Evolutionary conservation across 192 early-diverging fungal genomes (phyloP).

Genomic region (Umbelopsis sp.): DNA sequence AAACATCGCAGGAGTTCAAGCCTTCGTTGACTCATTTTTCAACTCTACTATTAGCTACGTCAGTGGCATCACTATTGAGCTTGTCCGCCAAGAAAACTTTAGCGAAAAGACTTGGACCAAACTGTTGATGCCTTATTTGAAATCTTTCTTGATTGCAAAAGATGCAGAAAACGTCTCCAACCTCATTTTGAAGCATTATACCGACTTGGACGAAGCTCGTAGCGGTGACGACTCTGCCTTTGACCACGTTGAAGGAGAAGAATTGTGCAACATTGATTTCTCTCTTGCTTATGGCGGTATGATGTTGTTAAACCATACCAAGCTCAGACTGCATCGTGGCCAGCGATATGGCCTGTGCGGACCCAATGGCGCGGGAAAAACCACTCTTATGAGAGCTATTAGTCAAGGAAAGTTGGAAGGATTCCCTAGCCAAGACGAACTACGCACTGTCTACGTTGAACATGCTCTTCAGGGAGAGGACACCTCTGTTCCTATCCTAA

Average conservation of each 20-base stretch:
- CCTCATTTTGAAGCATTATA: slow-evolving; percentile 35
- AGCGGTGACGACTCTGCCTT: slow-evolving; percentile 47
- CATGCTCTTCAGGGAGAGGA: slow-evolving; percentile 71
- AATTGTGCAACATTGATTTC: slow-evolving; percentile 60
- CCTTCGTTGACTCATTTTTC: slow-evolving; percentile 57
- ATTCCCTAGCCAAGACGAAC: slow-evolving; percentile 72
- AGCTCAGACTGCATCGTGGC: slow-evolving; percentile 66
- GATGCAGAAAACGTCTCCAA: slow-evolving; percentile 49
- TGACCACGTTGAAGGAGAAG: slow-evolving; percentile 54
- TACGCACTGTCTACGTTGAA: slow-evolving; percentile 79
- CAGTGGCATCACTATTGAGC: slow-evolving; percentile 51
- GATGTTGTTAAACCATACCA: slow-evolving; percentile 71
- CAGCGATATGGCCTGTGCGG: slow-evolving; percentile 82
- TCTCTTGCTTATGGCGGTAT: slow-evolving; percentile 81
- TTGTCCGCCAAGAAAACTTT: slow-evolving; percentile 64
- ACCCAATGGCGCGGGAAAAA: slow-evolving; percentile 81
- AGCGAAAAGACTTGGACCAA: slow-evolving; percentile 61
- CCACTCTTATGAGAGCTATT: slow-evolving; percentile 82
- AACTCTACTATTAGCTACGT: slow-evolving; percentile 57
- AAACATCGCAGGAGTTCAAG: slow-evolving; percentile 45
- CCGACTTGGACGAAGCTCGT: slow-evolving; percentile 31
- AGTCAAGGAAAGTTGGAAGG: slow-evolving; percentile 76
- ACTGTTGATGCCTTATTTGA: slow-evolving; percentile 53
- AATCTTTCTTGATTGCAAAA: slow-evolving; percentile 54
- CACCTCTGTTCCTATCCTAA: slow-evolving; percentile 58